phyloP scores from a whole-genome alignment of 1,284 basidiomycete genomes.

The Leccinum subfulvum region DNA sequence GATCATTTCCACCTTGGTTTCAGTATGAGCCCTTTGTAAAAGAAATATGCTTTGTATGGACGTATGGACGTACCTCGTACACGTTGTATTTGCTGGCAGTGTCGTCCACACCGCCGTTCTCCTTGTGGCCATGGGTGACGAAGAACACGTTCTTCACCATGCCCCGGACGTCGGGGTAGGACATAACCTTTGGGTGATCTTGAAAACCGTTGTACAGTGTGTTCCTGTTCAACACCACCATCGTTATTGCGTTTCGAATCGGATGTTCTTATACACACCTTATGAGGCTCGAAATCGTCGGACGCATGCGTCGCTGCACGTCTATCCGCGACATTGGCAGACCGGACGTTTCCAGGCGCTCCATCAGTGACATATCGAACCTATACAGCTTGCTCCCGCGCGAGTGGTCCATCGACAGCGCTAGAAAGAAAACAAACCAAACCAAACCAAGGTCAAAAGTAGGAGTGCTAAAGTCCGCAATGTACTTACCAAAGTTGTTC shows the following conservation, averaged over 20 bases:
- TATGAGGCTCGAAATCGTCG: conserved; percentile 50
- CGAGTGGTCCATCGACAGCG: conserved; percentile 52
- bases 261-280: conserved; percentile 37
- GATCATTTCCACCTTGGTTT: conserved; percentile 61
- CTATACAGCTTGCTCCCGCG: conserved; percentile 47
- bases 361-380: conserved; percentile 67
- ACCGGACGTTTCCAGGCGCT: conserved; percentile 49
- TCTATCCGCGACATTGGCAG: conserved; percentile 58
- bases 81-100: conserved; percentile 61
- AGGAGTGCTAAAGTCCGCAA: neutral
- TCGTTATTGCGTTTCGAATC: no score
- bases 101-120: conserved; percentile 54
- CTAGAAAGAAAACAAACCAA: conserved; percentile 28
- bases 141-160: conserved; percentile 61
- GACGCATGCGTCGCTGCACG: conserved; percentile 63
- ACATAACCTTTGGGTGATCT: conserved; percentile 51
- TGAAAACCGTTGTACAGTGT: conserved; percentile 58
- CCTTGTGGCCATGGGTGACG: conserved; percentile 52
- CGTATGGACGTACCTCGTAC: conserved; percentile 53
- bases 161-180: conserved; percentile 56
- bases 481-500: conserved; percentile 56
- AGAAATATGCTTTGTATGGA: neutral
- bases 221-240: conserved; percentile 47
- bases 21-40: neutral
- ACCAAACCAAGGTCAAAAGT: conserved; percentile 5